These are phyloP conservation scores for Pinus tabuliformis DNA, from an alignment of 75 land plant genomes.

Conservation along the genomic window DNA sequence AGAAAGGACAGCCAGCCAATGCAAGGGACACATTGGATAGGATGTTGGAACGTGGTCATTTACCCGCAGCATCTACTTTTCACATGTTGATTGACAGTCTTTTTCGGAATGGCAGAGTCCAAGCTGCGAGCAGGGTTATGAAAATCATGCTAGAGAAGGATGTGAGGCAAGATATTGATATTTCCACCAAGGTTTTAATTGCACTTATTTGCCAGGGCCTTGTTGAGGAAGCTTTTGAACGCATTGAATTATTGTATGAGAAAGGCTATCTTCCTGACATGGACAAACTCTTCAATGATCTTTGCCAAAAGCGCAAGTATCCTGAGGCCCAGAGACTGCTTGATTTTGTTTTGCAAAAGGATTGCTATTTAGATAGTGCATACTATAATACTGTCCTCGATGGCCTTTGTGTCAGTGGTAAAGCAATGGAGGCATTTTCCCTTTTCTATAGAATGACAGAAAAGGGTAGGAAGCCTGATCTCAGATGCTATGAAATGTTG, in stretches of 20 bases:
- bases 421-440: slow-evolving; percentile 41
- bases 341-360: slow-evolving; percentile 34
- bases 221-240: slow-evolving; percentile 32
- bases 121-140: slow-evolving; percentile 49
- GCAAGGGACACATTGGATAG: slow-evolving; percentile 46
- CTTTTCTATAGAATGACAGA: slow-evolving; percentile 53
- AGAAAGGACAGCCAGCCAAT: slow-evolving; percentile 18
- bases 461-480: slow-evolving; percentile 14
- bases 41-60: slow-evolving; percentile 47
- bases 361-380: slow-evolving; percentile 20
- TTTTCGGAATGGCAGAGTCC: slow-evolving; percentile 26
- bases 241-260: slow-evolving; percentile 33
- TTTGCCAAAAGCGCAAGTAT: slow-evolving; percentile 29
- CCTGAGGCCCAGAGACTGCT: slow-evolving; percentile 34
- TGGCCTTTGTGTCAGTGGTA: slow-evolving; percentile 33
- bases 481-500: slow-evolving; percentile 28
- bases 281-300: slow-evolving; percentile 35
- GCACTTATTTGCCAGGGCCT: slow-evolving; percentile 25
- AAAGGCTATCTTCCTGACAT: slow-evolving; percentile 45
- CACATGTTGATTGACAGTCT: slow-evolving; percentile 60
- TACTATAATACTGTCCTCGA: slow-evolving; percentile 23
- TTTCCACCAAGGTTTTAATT: slow-evolving; percentile 41
- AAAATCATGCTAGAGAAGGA: slow-evolving; percentile 54
- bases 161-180: slow-evolving; percentile 45
- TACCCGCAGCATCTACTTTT: slow-evolving; percentile 44